Conservation (phyloP, 148 eudicot species). For the Salicornia ramosissima region DNA sequence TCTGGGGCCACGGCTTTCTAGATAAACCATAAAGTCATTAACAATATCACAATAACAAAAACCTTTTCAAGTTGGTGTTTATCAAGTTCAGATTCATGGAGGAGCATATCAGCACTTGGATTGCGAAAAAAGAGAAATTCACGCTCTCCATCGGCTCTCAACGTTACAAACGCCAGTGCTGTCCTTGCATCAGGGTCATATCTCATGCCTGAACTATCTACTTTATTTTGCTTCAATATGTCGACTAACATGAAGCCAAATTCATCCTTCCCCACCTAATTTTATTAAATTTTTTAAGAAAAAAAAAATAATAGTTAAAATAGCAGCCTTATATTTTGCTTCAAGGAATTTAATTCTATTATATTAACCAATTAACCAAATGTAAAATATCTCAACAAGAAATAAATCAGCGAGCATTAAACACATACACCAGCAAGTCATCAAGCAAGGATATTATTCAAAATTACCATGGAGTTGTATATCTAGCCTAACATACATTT, state of each 20-base stretch:
- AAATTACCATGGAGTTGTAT: too few species aligned
- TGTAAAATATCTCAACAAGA: neutral
- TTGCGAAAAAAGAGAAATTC: conserved; percentile 77
- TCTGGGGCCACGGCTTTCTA: neutral
- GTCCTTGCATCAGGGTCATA: conserved; percentile 71
- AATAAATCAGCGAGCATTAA: neutral
- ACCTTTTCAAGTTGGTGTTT: conserved; percentile 65
- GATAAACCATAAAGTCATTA: neutral
- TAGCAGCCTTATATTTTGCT: neutral
- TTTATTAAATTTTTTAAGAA: too few species aligned
- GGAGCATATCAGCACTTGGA: conserved; percentile 88
- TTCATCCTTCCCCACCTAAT: conserved; percentile 93
- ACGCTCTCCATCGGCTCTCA: conserved; percentile 75
- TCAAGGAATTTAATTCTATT: neutral
- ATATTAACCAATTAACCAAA: neutral
- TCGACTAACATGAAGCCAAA: conserved; percentile 81
- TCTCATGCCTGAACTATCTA: conserved; percentile 71
- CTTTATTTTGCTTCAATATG: conserved; percentile 71
- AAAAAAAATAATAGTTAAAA: neutral
- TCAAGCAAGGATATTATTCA: neutral
- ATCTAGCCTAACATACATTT: too few species aligned
- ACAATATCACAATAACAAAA: neutral
- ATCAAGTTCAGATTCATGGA: conserved; percentile 71
- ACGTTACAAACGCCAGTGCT: conserved; percentile 67
- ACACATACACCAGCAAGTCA: neutral